Percentiles rank a stretch among this genome's conserved stretches.
These are phyloP conservation scores for Xylariaceae sp. DNA, from an alignment of 2,329 filamentous ascomycete genomes.

Conservation along the genomic window DNA sequence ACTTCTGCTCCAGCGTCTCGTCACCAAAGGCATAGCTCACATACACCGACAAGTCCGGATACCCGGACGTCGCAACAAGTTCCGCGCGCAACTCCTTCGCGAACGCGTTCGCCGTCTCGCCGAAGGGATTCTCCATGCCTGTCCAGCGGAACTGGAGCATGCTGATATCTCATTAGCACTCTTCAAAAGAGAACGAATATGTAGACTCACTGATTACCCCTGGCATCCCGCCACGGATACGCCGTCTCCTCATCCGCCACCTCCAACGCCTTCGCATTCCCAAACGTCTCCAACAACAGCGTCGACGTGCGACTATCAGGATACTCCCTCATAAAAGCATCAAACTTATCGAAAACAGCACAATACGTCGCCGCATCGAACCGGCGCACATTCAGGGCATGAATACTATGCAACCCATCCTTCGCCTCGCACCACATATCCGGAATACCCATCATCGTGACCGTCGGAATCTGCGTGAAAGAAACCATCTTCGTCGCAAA, in stretches of 20 bases:
- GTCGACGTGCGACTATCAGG: constrained; percentile 8
- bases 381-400: constrained; percentile 10
- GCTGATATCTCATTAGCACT: background rate
- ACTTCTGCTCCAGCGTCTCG: constrained; percentile 4
- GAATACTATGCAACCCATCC: constrained; percentile 6
- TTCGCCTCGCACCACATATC: background rate
- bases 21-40: constrained; percentile 10
- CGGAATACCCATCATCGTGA: background rate
- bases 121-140: constrained; percentile 2
- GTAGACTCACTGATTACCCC: background rate
- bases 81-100: constrained; percentile 11
- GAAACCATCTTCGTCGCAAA: background rate
- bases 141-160: background rate
- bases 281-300: constrained; percentile 16
- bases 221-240: constrained; percentile 26
- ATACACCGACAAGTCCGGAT: background rate
- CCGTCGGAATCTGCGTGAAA: background rate
- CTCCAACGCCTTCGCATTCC: constrained; percentile 12
- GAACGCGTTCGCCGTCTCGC: constrained; percentile 7
- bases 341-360: constrained; percentile 17
- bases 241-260: constrained; percentile 22
- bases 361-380: constrained; percentile 10
- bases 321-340: constrained; percentile 14
- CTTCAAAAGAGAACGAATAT: background rate
- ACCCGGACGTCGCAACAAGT: background rate